phyloP scores from a whole-genome alignment of 495 filamentous ascomycete genomes.

The Penicillium tannophilum region DNA sequence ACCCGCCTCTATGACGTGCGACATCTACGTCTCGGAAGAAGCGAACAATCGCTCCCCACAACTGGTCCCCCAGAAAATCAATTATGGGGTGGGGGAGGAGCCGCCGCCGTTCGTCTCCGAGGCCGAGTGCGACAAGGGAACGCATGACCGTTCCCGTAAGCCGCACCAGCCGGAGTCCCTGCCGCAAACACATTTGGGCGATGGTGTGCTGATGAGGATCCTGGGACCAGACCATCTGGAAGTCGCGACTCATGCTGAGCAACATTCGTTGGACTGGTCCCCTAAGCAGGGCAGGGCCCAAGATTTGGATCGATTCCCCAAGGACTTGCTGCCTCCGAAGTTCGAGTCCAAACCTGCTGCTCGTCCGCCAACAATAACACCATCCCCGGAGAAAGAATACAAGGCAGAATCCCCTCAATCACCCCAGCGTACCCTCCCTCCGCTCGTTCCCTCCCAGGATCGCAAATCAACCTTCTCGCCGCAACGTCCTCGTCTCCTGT shows the following conservation, averaged over 20 bases:
- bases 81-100: constrained; percentile 28
- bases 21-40: constrained; percentile 51
- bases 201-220: constrained; percentile 51
- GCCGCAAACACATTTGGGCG: constrained; percentile 36
- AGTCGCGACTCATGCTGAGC: constrained; percentile 35
- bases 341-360: background rate
- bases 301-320: background rate
- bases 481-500: constrained; percentile 15
- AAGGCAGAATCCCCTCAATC: background rate
- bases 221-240: constrained; percentile 50
- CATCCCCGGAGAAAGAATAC: background rate
- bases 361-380: background rate
- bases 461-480: constrained; percentile 9
- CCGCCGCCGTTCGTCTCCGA: constrained; percentile 34
- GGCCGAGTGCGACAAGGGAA: constrained; percentile 24
- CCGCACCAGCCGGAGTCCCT: constrained; percentile 36
- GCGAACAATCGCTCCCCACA: constrained; percentile 38
- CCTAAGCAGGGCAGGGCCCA: constrained; percentile 12
- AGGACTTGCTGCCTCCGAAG: background rate
- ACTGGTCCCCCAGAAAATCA: constrained; percentile 21
- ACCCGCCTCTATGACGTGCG: constrained; percentile 41
- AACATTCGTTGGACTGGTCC: constrained; percentile 21
- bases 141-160: constrained; percentile 40
- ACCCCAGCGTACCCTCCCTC: constrained; percentile 4
- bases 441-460: constrained; percentile 7